Evolutionary conservation across 805 yeast genomes (phyloP), one percentile per base, ranked within the genome.

Genomic region (Hanseniaspora mollemarum): DNA sequence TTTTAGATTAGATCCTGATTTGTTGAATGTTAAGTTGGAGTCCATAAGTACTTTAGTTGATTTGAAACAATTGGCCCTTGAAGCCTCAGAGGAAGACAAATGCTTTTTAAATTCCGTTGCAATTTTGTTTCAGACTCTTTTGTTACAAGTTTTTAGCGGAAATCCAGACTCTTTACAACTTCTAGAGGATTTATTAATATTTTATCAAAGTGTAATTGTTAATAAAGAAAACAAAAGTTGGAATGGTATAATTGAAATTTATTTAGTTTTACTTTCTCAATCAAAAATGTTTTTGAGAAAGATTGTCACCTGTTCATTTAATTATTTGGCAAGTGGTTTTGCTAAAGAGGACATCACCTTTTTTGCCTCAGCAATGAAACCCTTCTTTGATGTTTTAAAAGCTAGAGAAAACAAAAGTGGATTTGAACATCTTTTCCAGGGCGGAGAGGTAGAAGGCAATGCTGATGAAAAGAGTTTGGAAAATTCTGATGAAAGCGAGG

Each of bases 371-470:
- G 77, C 81, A 43, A 57, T 83, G 29, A 65, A 67, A 10, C 63
- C 76, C 22, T 58, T 83, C 43, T 69, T 71, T 46, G 82, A 80
- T 52, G 74, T 81, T 16, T 62, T 82, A 46, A 56, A 67, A 16
- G 72, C 94, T 0, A 79, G 76, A 60, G 96, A 88, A 63, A 85
- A 83, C 62, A 77, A 80, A 54, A 80, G 81, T 57, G 96, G 96
- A 1, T 92, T 85, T 63, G 72, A 74, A 24, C 74, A 75, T 42
- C 66, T 90, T 58, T 88, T 88, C 60, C 85, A 83, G 53, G 78
- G 75, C 13, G 85, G 71, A 10, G 72, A 72, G 1, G 76, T 63
- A 0, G 68, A 67, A 1, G 68, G 59, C 1, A 71, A 62, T 1
- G 68, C 61, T 1, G 67, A 65, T 10, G 58, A 54, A 1, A 62